phyloP scores from a whole-genome alignment of 2,329 filamentous ascomycete genomes.

The Teratosphaeria destructans region DNA sequence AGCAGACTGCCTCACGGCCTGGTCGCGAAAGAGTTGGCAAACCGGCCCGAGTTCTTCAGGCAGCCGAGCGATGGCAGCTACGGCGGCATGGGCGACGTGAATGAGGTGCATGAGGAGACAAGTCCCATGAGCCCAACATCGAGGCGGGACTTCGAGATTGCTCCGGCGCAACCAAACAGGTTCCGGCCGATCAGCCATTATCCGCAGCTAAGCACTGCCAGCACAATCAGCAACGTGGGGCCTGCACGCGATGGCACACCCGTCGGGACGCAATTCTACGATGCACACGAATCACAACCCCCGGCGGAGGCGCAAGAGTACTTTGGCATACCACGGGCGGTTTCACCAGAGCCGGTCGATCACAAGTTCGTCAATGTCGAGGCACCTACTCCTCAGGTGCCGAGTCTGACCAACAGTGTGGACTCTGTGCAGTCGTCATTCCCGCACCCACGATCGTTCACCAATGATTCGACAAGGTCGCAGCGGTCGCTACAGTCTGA shows the following conservation, averaged over 20 bases:
- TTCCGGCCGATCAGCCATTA: constrained; percentile 25
- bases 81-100: constrained; percentile 24
- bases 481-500: constrained; percentile 22
- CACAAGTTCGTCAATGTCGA: constrained; percentile 28
- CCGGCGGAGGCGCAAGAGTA: constrained; percentile 24
- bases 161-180: constrained; percentile 23
- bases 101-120: constrained; percentile 14
- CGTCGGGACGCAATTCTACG: constrained; percentile 15
- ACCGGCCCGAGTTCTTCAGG: constrained; percentile 70
- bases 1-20: constrained; percentile 78
- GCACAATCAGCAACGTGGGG: constrained; percentile 1
- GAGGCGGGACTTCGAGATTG: constrained; percentile 4
- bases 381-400: constrained; percentile 32
- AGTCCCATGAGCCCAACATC: constrained; percentile 33
- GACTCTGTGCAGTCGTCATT: constrained; percentile 28
- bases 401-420: constrained; percentile 25
- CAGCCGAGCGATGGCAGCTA: constrained; percentile 51
- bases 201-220: constrained; percentile 20
- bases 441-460: constrained; percentile 29
- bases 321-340: constrained; percentile 36
- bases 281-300: constrained; percentile 12
- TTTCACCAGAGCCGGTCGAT: constrained; percentile 36
- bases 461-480: constrained; percentile 27
- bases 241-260: not conserved
- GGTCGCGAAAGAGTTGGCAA: constrained; percentile 69